phyloP scores from a whole-genome alignment of 2,329 filamentous ascomycete species.

The Penicillium sp. region DNA sequence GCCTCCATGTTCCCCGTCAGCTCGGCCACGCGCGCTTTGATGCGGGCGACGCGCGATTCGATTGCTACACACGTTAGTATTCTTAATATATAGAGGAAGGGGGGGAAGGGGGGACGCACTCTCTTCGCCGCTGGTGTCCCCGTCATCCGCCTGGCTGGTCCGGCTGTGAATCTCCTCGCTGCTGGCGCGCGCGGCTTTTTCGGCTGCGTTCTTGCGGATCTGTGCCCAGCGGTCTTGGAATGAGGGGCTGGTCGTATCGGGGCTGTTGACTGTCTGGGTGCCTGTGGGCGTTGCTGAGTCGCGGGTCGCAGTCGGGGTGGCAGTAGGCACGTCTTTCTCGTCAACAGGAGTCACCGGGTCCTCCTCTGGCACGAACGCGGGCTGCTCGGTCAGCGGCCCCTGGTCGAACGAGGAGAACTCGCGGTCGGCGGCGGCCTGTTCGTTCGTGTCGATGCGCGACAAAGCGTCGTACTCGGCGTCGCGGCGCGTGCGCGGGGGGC shows the following conservation, averaged over 20 bases:
- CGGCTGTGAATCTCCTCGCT: slow-evolving; percentile 60
- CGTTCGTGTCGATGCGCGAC: slow-evolving; percentile 57
- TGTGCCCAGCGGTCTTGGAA: slow-evolving; percentile 87
- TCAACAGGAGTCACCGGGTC: slow-evolving; percentile 49
- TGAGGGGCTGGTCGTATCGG: slow-evolving; percentile 1
- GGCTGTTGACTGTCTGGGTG: slow-evolving; percentile 15
- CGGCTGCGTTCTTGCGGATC: slow-evolving; percentile 89
- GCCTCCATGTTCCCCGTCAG: slow-evolving; percentile 79
- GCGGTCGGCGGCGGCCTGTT: slow-evolving; percentile 41
- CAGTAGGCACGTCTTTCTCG: slow-evolving; percentile 11
- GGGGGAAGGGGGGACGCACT: slow-evolving; percentile 57
- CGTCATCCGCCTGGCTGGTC: slow-evolving; percentile 60
- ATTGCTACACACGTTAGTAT: slow-evolving; percentile 60
- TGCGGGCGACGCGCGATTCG: slow-evolving; percentile 91
- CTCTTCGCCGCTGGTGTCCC: slow-evolving; percentile 93
- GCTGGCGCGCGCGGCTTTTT: slow-evolving; percentile 61
- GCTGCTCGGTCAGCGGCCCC: slow-evolving; percentile 80
- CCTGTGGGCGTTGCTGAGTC: slow-evolving; percentile 18
- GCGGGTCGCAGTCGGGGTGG: slow-evolving; percentile 17
- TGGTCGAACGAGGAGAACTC: slow-evolving; percentile 73
- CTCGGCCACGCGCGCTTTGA: slow-evolving; percentile 95
- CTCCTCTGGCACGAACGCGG: slow-evolving; percentile 70
- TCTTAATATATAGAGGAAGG: slow-evolving; percentile 8
- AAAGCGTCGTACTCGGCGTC: slow-evolving; percentile 52
- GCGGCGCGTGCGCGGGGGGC: slow-evolving; percentile 42